Evolutionary conservation across 768 basidiomycete species (phyloP).

Genomic region (Dictyophora rubrovolvata): DNA sequence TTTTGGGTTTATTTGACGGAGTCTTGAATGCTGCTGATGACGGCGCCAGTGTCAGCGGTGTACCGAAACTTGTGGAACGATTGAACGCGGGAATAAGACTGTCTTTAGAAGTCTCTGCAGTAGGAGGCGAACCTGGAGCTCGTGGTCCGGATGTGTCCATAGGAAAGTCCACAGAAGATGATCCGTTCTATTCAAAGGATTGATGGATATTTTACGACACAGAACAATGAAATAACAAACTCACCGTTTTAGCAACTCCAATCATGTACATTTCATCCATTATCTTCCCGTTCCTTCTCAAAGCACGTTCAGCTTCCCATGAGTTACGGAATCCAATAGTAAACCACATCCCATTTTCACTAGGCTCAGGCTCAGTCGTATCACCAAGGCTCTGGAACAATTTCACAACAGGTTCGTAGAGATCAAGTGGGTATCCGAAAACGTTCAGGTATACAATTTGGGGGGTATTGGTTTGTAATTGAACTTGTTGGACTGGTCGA

Average conservation of each 20-base stretch:
- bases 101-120: neutral
- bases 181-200: neutral
- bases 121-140: slow-evolving; percentile 5
- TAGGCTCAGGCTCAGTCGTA: slow-evolving; percentile 56
- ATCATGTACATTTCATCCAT: slow-evolving; percentile 72
- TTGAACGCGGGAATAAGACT: slow-evolving; percentile 2
- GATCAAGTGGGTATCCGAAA: slow-evolving; percentile 83
- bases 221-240: slow-evolving; percentile 20
- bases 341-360: slow-evolving; percentile 65
- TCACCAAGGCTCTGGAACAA: slow-evolving; percentile 39
- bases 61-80: slow-evolving; percentile 38
- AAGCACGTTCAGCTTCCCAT: slow-evolving; percentile 67
- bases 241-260: slow-evolving; percentile 76
- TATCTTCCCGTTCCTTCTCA: slow-evolving; percentile 76
- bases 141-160: slow-evolving; percentile 1
- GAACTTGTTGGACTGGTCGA: slow-evolving; percentile 18
- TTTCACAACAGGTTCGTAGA: slow-evolving; percentile 39
- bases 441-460: slow-evolving; percentile 60
- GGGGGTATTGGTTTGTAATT: slow-evolving; percentile 5
- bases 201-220: neutral
- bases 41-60: slow-evolving; percentile 63
- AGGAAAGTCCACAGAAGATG: neutral
- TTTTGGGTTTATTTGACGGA: slow-evolving; percentile 18
- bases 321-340: slow-evolving; percentile 62
- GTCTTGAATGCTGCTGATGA: slow-evolving; percentile 64